Conservation (phyloP, 495 filamentous ascomycete species). For the Penicillium macrosclerotiorum region DNA sequence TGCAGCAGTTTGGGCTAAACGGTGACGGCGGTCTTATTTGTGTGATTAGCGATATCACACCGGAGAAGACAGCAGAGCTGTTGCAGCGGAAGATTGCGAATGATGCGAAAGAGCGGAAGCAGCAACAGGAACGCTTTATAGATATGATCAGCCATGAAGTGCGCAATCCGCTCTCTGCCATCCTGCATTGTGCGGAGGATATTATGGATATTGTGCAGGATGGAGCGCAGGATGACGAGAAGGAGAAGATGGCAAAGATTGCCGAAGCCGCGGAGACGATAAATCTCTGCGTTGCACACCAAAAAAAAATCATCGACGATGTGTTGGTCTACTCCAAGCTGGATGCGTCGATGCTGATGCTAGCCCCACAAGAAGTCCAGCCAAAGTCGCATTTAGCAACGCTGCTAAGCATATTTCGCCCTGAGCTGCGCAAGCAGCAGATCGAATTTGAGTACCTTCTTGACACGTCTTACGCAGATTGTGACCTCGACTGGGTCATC, state of each 20-base stretch:
- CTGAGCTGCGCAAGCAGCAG: slow-evolving; percentile 64
- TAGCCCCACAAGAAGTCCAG: slow-evolving; percentile 65
- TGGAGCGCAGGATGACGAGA: slow-evolving; percentile 1
- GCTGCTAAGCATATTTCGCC: slow-evolving; percentile 70
- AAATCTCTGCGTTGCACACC: slow-evolving; percentile 69
- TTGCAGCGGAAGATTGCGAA: slow-evolving; percentile 58
- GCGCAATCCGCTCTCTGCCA: slow-evolving; percentile 78
- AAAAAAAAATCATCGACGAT: slow-evolving; percentile 78
- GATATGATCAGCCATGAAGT: slow-evolving; percentile 89
- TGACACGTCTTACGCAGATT: slow-evolving; percentile 52
- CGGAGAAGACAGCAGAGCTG: slow-evolving; percentile 45
- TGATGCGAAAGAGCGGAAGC: slow-evolving; percentile 64
- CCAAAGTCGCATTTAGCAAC: slow-evolving; percentile 65
- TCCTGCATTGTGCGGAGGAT: slow-evolving; percentile 79
- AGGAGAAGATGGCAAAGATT: slow-evolving; percentile 26
- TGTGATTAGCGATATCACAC: slow-evolving; percentile 41
- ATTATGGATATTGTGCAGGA: slow-evolving; percentile 43
- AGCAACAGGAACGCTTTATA: slow-evolving; percentile 80
- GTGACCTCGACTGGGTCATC: slow-evolving; percentile 63
- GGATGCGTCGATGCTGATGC: slow-evolving; percentile 69
- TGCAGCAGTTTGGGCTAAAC: slow-evolving; percentile 5
- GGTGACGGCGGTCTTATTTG: slow-evolving; percentile 17
- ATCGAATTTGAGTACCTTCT: slow-evolving; percentile 63
- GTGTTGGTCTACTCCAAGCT: slow-evolving; percentile 78
- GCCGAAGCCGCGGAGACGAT: slow-evolving; percentile 75